Evolutionary conservation across 176 grass and related monocot species (phyloP), one percentile per base, ranked within the genome.

Genomic region (Cocos nucifera): DNA sequence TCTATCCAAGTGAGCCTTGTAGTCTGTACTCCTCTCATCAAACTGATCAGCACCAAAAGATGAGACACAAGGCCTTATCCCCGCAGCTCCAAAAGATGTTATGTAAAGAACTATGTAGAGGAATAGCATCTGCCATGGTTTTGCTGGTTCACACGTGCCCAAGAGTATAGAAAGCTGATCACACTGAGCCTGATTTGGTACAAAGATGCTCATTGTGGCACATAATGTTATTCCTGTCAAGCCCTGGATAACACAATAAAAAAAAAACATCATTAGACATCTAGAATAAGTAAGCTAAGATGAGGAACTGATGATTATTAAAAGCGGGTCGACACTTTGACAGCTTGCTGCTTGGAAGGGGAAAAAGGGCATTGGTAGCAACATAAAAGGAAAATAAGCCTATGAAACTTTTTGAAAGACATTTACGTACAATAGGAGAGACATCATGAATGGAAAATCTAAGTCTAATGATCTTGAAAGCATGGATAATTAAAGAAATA

Each of bases 31-130:
- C 22, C 61, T 85, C 78, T 95, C 86, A 19, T 95, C 86, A 71
- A 95, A 90, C 78, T 95, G 90, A 75, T 95, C 90, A 24, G 90
- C 90, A 9, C 90, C 90, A 20, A 95, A 95, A 2, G 90, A 90
- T 0, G 90, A 95, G 18, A 95, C 90, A 51, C 86, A 95, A 0
- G 90, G 90, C 15, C 90, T 78, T 78, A 95, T 95, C 35, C 90
- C 90, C 0, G 90, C 86, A 0, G 90, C 83, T 30, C 90, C 90
- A 54, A 90, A 63, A 19, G 76, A 83, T 3, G 90, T 80, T 0
- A 81, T 57, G 67, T 95, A 95, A 20, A 90, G 86, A 54, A 85
- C 90, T 4, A 77, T 53, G 55, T 95, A 62, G 23, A 95, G 90
- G 71, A 90, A 95, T 2, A 79, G 71, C 90, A 77, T 84, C 75